A percentile compares a stretch with the other conserved stretches of the same genome.
Evolutionary conservation across 192 early-diverging fungal genomes (phyloP).

Genomic region (Rhizoclosmatium globosum): DNA sequence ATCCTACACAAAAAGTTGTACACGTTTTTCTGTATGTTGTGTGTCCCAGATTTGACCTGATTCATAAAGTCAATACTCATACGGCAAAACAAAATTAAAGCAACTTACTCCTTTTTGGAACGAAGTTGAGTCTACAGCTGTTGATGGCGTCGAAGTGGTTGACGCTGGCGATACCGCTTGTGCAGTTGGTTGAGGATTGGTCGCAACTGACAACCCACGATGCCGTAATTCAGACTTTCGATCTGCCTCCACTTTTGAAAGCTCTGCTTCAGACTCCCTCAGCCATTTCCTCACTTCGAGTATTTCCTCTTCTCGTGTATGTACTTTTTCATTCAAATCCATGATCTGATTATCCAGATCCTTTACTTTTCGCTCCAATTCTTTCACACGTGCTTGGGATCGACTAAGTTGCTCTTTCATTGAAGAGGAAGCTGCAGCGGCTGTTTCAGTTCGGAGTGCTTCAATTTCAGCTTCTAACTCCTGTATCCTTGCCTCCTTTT

Average conservation of each 20-base stretch:
- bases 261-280: constrained; percentile 19
- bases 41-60: not conserved
- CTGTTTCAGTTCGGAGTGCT: not conserved
- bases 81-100: not conserved
- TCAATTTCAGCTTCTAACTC: constrained; percentile 12
- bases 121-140: constrained; percentile 5
- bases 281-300: constrained; percentile 30
- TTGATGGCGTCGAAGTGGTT: constrained; percentile 9
- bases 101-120: not conserved
- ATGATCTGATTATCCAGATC: not conserved
- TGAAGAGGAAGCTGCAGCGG: not conserved
- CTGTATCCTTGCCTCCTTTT: constrained; percentile 19
- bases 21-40: not conserved
- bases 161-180: not conserved
- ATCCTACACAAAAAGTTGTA: constrained; percentile 16
- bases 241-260: not conserved
- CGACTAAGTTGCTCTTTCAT: not conserved
- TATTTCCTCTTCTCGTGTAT: constrained; percentile 14
- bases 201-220: not conserved
- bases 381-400: not conserved
- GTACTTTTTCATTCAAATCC: constrained; percentile 16
- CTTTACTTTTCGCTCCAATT: not conserved
- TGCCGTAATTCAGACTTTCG: not conserved
- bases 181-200: not conserved
- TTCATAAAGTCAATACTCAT: not conserved